phyloP scores from a whole-genome alignment of 371 early-diverging fungal species.

The Rhizopus sp. region DNA sequence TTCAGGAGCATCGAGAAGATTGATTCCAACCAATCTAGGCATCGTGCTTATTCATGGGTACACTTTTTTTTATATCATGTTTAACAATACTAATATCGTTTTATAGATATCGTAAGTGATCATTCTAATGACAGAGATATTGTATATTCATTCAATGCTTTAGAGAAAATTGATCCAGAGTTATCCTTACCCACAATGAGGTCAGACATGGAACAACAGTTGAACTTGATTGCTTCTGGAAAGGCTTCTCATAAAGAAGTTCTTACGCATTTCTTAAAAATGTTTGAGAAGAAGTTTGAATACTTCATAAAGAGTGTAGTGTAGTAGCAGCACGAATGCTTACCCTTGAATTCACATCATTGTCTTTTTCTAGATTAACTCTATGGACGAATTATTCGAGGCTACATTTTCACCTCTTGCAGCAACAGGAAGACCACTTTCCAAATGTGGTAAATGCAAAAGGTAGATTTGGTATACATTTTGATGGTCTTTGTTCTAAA shows the following conservation, averaged over 20 bases:
- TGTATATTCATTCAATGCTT: not conserved
- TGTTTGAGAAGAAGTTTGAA: constrained; percentile 51
- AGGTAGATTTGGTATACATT: constrained; percentile 24
- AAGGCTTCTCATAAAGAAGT: constrained; percentile 44
- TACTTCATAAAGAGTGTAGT: constrained; percentile 48
- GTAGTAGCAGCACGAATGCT: no score
- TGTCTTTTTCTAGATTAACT: constrained; percentile 33
- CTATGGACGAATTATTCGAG: constrained; percentile 59
- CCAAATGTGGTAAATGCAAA: constrained; percentile 61
- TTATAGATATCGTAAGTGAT: constrained; percentile 37
- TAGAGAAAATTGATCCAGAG: constrained; percentile 59
- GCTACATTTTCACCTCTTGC: constrained; percentile 56
- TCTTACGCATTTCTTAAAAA: constrained; percentile 40
- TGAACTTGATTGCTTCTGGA: constrained; percentile 51
- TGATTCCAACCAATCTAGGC: constrained; percentile 55
- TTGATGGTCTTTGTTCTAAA: not conserved
- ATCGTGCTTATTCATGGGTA: constrained; percentile 60
- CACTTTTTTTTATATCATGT: not conserved
- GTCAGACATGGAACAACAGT: constrained; percentile 55
- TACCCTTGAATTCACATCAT: not conserved
- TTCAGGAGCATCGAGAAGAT: constrained; percentile 32
- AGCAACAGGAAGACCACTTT: constrained; percentile 47
- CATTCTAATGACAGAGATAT: not conserved
- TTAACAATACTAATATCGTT: not conserved
- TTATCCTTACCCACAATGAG: constrained; percentile 56